Evolutionary conservation across 805 yeast species (phyloP).

Genomic region (Barnettozyma vustinii): DNA sequence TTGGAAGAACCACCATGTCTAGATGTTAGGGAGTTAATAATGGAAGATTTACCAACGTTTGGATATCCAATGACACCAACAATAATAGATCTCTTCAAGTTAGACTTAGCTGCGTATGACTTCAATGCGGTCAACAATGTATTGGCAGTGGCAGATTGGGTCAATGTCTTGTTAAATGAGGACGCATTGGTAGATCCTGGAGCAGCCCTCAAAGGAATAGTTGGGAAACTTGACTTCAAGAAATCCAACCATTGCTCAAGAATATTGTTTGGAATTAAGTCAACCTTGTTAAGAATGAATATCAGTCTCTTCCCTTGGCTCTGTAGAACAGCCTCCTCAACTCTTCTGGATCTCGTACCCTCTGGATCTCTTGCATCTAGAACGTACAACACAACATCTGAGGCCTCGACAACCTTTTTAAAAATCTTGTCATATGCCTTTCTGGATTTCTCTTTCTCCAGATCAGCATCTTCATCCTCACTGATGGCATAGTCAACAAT

Average conservation of each 20-base stretch:
- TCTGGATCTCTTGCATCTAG: conserved; percentile 97
- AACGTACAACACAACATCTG: conserved; percentile 63
- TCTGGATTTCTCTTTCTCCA: conserved; percentile 66
- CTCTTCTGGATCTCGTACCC: conserved; percentile 84
- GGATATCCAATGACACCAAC: conserved; percentile 98
- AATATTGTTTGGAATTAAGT: conserved; percentile 81
- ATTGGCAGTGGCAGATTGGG: conserved; percentile 65
- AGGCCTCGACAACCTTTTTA: conserved; percentile 54
- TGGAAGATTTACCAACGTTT: conserved; percentile 93
- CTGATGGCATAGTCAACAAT: conserved; percentile 45
- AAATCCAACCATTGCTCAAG: conserved; percentile 80
- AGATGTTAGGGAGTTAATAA: conserved; percentile 81
- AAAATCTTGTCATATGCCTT: conserved; percentile 92
- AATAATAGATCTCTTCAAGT: conserved; percentile 80
- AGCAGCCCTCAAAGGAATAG: conserved; percentile 82
- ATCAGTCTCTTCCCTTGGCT: conserved; percentile 80
- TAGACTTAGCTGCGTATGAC: conserved; percentile 75
- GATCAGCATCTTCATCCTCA: conserved; percentile 38
- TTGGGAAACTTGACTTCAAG: conserved; percentile 80
- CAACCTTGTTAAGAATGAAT: conserved; percentile 84
- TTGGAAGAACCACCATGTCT: conserved; percentile 68
- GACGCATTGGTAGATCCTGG: conserved; percentile 65
- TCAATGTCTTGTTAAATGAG: conserved; percentile 67
- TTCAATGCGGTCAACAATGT: conserved; percentile 76
- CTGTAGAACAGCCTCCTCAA: conserved; percentile 83